These are phyloP conservation scores for Pseudocercospora vitis DNA, from an alignment of 2,329 filamentous ascomycete species.

Conservation along the genomic window DNA sequence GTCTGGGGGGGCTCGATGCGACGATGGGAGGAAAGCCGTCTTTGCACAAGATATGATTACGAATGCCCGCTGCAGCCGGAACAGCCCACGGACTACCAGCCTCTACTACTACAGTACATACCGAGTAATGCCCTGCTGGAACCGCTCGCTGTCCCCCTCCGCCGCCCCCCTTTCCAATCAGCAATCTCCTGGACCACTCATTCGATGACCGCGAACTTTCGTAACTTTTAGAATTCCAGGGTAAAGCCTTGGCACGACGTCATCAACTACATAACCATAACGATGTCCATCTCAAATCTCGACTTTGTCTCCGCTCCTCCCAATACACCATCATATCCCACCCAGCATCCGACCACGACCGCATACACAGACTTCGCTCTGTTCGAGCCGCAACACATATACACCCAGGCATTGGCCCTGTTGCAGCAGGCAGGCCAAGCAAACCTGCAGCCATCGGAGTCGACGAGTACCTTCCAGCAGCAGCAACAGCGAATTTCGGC, in stretches of 20 bases:
- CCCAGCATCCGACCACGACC: conserved; percentile 9
- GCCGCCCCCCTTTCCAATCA: background rate
- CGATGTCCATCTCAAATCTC: background rate
- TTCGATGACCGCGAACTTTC: background rate
- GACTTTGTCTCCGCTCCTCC: conserved; percentile 4
- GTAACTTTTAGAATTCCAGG: background rate
- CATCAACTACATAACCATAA: background rate
- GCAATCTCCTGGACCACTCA: background rate
- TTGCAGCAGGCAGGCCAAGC: conserved; percentile 11
- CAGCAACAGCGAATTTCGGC: conserved; percentile 8
- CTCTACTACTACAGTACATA: background rate
- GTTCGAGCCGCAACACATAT: conserved; percentile 16
- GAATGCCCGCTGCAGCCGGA: conserved; percentile 7
- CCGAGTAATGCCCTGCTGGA: conserved; percentile 5
- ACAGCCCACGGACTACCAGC: background rate
- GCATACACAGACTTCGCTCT: conserved; percentile 14
- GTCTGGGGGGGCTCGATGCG: background rate
- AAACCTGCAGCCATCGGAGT: conserved; percentile 1
- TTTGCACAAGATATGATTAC: conserved; percentile 12
- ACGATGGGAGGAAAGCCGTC: background rate
- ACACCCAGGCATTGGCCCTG: conserved; percentile 22
- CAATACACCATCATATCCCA: conserved; percentile 2
- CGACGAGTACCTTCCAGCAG: conserved; percentile 1
- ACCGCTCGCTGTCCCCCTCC: conserved; percentile 10
- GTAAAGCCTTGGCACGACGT: conserved; percentile 11